Percentiles rank a stretch among this genome's conserved stretches.
phyloP scores from a whole-genome alignment of 2,329 filamentous ascomycete genomes.

The Stagonosporopsis tanaceti region DNA sequence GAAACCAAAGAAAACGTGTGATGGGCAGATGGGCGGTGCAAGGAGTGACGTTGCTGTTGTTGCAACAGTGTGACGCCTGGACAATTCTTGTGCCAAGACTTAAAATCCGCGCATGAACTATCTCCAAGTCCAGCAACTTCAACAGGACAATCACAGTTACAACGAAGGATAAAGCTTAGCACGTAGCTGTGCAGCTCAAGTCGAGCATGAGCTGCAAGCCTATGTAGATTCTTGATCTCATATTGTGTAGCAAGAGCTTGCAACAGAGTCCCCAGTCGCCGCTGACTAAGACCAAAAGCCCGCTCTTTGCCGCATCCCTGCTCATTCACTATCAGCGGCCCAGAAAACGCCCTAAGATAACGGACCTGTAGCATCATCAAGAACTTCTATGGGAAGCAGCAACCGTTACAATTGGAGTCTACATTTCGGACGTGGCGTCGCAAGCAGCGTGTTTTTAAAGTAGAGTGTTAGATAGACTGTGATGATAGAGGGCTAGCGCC shows the following conservation, averaged over 20 bases:
- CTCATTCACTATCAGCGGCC: constrained; percentile 26
- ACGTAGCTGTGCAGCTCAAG: neutral
- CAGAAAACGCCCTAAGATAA: constrained; percentile 24
- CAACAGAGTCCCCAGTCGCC: neutral
- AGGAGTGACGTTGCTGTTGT: constrained; percentile 35
- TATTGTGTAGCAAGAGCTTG: neutral
- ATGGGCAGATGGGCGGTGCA: constrained; percentile 16
- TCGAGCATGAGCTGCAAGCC: neutral
- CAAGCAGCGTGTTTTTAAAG: neutral
- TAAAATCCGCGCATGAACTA: neutral
- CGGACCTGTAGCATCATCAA: neutral
- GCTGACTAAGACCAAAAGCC: constrained; percentile 2
- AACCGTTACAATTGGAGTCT: neutral
- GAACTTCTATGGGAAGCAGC: no score
- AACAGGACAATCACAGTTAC: neutral
- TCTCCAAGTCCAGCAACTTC: neutral
- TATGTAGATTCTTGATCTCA: neutral
- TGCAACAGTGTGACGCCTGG: constrained; percentile 27
- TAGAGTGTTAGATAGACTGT: neutral
- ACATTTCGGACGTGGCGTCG: neutral
- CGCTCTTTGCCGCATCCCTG: constrained; percentile 19
- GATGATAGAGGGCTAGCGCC: constrained; percentile 9
- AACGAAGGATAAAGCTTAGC: neutral
- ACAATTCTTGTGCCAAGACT: constrained; percentile 45
- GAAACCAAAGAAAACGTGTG: constrained; percentile 10